A percentile compares a stretch with the other conserved stretches of the same genome.
These are phyloP conservation scores for Peniophora sp. DNA, from an alignment of 1,284 basidiomycete species.

Conservation along the genomic window DNA sequence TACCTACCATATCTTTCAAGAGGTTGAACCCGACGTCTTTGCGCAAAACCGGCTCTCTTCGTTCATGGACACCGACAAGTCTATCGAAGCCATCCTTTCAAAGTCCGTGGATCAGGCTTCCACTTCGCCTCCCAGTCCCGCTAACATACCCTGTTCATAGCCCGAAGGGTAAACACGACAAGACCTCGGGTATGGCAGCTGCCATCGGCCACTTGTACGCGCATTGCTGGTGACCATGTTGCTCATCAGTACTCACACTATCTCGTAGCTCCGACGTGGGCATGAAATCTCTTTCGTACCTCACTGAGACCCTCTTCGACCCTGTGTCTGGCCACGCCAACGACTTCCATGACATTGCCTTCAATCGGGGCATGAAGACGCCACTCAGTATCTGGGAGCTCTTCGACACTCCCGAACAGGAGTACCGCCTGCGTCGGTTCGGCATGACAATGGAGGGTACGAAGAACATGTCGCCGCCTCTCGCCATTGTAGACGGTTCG, in stretches of 20 bases:
- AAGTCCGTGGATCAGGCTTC: constrained; percentile 16
- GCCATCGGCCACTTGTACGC: not conserved
- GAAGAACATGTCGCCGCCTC: not conserved
- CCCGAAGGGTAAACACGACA: not conserved
- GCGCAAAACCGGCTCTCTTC: constrained; percentile 33
- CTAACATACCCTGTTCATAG: no score
- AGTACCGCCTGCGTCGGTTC: not conserved
- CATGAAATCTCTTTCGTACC: not conserved
- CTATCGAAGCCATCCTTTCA: constrained; percentile 19
- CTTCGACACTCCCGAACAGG: not conserved
- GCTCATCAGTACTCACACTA: no score
- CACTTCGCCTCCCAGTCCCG: constrained; percentile 6
- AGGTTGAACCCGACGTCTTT: constrained; percentile 34
- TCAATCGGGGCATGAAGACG: not conserved
- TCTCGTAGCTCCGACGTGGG: not conserved
- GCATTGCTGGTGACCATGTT: not conserved
- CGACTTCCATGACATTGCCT: not conserved
- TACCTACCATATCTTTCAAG: constrained; percentile 32
- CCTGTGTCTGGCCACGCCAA: not conserved
- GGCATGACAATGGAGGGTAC: not conserved
- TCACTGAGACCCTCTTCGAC: not conserved
- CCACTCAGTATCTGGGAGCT: not conserved
- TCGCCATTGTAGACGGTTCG: not conserved
- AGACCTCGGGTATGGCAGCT: not conserved
- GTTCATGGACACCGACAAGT: constrained; percentile 31